phyloP scores from a whole-genome alignment of 805 yeast genomes.

The Vanderwaltozyma yarrowii region DNA sequence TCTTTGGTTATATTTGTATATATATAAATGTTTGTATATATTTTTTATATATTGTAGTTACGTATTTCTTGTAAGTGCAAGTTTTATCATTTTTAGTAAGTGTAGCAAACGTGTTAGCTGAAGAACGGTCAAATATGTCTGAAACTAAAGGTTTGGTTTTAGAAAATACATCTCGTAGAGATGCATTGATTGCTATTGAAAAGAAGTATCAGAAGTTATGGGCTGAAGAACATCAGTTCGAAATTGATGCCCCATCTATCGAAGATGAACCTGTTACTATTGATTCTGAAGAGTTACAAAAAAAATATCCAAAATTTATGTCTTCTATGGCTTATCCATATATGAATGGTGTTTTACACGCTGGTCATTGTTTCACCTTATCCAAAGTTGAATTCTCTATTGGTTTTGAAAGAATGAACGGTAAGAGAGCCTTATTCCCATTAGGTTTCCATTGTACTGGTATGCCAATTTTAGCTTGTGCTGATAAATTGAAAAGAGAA shows the following conservation, averaged over 20 bases:
- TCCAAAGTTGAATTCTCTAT: slow-evolving; percentile 87
- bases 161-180: slow-evolving; percentile 83
- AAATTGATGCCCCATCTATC: slow-evolving; percentile 75
- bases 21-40: too few species aligned
- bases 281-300: slow-evolving; percentile 59
- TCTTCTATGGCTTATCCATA: slow-evolving; percentile 97
- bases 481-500: slow-evolving; percentile 91
- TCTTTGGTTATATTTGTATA: too few species aligned
- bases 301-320: slow-evolving; percentile 75
- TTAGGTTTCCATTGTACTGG: slow-evolving; percentile 99
- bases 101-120: too few species aligned
- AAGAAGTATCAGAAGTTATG: slow-evolving; percentile 78
- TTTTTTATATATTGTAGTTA: too few species aligned
- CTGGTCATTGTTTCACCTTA: slow-evolving; percentile 93
- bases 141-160: slow-evolving; percentile 28
- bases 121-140: slow-evolving; percentile 12
- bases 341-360: slow-evolving; percentile 97
- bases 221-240: slow-evolving; percentile 80
- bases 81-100: too few species aligned
- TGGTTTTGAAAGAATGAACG: slow-evolving; percentile 92
- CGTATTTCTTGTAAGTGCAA: too few species aligned
- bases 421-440: slow-evolving; percentile 87
- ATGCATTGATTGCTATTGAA: slow-evolving; percentile 80
- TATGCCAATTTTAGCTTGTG: slow-evolving; percentile 94
- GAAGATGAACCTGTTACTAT: slow-evolving; percentile 52